phyloP scores from a whole-genome alignment of 2,329 filamentous ascomycete species.

The Ophiostoma sp. region DNA sequence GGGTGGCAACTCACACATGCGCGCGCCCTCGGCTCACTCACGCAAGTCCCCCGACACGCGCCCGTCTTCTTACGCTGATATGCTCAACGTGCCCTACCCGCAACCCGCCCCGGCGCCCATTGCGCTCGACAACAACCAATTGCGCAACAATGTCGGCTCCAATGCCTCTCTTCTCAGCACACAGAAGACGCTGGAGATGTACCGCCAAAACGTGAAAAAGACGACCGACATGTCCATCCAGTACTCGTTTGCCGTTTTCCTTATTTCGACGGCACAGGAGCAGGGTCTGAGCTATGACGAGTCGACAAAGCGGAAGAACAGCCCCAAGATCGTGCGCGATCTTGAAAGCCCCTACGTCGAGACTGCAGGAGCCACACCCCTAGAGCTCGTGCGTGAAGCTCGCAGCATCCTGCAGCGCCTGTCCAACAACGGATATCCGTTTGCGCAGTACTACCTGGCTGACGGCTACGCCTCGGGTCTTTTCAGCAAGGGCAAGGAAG shows the following conservation, averaged over 20 bases:
- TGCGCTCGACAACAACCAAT: conserved; percentile 74
- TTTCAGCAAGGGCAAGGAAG: conserved; percentile 91
- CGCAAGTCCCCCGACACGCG: conserved; percentile 58
- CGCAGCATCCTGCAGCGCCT: conserved; percentile 85
- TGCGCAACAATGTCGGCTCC: conserved; percentile 77
- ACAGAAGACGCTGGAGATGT: conserved; percentile 96
- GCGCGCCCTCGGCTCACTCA: conserved; percentile 51
- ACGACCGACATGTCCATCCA: conserved; percentile 86
- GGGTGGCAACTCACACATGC: conserved; percentile 45
- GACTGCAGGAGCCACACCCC: conserved; percentile 52
- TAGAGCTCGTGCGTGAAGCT: conserved; percentile 79
- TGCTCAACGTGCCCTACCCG: conserved; percentile 71
- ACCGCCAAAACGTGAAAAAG: conserved; percentile 95
- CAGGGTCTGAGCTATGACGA: conserved; percentile 60
- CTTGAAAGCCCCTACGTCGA: conserved; percentile 50
- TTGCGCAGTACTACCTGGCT: conserved; percentile 95
- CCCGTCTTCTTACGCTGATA: conserved; percentile 57
- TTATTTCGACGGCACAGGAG: conserved; percentile 86
- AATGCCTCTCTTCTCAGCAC: conserved; percentile 89
- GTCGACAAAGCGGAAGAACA: conserved; percentile 47
- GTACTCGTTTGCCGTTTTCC: conserved; percentile 94
- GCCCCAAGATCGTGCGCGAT: conserved; percentile 50
- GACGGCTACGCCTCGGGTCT: conserved; percentile 93
- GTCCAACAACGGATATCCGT: conserved; percentile 85
- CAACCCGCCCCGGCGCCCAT: conserved; percentile 70